These are phyloP conservation scores for Eudorina sp. DNA, from an alignment of 139 green algal species.

Conservation along the genomic window DNA sequence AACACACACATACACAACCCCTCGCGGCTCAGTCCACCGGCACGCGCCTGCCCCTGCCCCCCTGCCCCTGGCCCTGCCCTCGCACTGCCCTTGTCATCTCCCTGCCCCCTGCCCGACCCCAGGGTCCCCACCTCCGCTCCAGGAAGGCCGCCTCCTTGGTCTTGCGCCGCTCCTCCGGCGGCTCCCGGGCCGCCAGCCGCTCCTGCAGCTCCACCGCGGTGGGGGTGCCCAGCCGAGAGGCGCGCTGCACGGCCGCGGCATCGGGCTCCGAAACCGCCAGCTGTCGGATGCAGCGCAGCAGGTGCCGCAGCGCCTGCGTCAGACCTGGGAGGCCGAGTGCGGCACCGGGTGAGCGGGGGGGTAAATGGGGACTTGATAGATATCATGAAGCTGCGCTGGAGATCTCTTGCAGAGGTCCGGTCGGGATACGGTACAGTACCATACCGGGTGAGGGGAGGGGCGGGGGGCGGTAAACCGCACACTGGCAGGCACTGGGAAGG, in stretches of 20 bases:
- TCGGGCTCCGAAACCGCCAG: not conserved
- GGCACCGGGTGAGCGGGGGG: too few species aligned
- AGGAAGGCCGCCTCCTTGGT: not conserved
- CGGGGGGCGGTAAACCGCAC: too few species aligned
- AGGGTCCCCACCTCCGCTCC: not conserved
- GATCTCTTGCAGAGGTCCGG: too few species aligned
- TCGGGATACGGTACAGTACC: too few species aligned
- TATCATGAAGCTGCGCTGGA: too few species aligned
- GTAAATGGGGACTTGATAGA: too few species aligned
- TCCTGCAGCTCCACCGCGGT: slow-evolving; percentile 7
- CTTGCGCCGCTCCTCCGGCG: not conserved
- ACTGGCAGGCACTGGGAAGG: too few species aligned
- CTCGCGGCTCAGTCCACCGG: too few species aligned
- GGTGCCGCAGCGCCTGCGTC: not conserved
- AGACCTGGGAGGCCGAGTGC: slow-evolving; percentile 14
- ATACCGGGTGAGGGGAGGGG: too few species aligned
- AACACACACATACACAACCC: too few species aligned
- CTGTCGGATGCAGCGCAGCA: not conserved
- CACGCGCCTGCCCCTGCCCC: not conserved
- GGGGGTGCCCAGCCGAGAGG: slow-evolving; percentile 8
- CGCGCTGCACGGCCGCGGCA: not conserved
- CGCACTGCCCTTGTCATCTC: not conserved
- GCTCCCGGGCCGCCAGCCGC: not conserved
- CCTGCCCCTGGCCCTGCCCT: too few species aligned
- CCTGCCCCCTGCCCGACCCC: not conserved